Evolutionary conservation across 2,329 filamentous ascomycete species (phyloP).

Genomic region (Ophiostoma montium): DNA sequence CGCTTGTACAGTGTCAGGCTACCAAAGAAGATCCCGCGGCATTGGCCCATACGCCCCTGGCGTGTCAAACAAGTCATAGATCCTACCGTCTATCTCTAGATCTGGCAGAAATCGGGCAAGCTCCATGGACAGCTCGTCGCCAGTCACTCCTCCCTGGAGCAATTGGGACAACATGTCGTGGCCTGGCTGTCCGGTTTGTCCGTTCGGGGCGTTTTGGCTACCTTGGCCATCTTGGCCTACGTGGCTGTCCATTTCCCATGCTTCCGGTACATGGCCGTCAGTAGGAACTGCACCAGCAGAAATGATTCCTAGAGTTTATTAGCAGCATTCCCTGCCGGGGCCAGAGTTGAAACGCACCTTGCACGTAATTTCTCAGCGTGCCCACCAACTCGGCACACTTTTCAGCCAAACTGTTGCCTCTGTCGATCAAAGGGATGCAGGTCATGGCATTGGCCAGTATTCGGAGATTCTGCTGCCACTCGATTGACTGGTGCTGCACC

Average conservation of each 20-base stretch:
- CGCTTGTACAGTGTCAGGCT: not conserved
- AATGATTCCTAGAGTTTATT: no score
- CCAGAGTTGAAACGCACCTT: not conserved
- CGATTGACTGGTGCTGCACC: not conserved
- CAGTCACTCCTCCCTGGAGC: not conserved
- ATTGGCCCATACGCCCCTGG: not conserved
- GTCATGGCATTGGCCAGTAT: not conserved
- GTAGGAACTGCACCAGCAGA: no score
- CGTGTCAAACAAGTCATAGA: not conserved
- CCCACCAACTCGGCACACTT: not conserved
- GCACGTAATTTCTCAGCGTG: not conserved
- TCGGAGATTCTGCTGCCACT: not conserved
- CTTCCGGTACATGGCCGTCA: not conserved
- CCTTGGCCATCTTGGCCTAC: not conserved
- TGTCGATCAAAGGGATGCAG: not conserved
- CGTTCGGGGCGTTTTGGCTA: not conserved
- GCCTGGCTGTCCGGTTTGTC: not conserved
- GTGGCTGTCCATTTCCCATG: not conserved
- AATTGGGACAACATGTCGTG: not conserved
- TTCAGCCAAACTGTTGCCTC: constrained; percentile 1
- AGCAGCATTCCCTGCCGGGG: no score
- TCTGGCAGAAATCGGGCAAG: not conserved
- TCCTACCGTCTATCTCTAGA: not conserved
- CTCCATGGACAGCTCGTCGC: not conserved
- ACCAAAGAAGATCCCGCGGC: not conserved